phyloP scores from a whole-genome alignment of 148 eudicot species.

The Mesembryanthemum crystallinum region DNA sequence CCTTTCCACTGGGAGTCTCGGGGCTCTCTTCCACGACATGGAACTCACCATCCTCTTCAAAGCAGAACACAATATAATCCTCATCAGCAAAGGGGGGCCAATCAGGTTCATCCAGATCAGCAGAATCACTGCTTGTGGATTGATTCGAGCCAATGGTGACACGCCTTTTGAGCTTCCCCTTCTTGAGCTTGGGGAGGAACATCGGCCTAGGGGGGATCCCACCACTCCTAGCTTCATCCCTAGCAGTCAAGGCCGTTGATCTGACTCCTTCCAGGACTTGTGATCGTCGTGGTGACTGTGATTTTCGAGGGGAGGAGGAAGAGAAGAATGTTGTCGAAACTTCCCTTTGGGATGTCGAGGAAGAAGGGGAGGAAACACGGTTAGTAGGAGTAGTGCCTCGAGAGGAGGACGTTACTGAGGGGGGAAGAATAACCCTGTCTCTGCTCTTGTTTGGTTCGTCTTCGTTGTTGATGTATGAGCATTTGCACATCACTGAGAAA shows the following conservation, averaged over 20 bases:
- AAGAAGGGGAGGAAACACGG: constrained; percentile 23
- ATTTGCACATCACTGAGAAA: constrained; percentile 50
- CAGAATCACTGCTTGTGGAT: constrained; percentile 33
- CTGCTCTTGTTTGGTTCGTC: constrained; percentile 23
- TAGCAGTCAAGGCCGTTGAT: constrained; percentile 16
- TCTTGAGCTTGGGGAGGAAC: constrained; percentile 33
- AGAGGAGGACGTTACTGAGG: constrained; percentile 28
- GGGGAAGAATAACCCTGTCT: constrained; percentile 15
- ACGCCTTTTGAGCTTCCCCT: constrained; percentile 40
- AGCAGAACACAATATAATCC: constrained; percentile 76
- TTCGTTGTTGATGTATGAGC: constrained; percentile 35
- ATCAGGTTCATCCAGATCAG: constrained; percentile 36
- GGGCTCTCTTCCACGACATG: constrained; percentile 49
- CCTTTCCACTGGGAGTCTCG: constrained; percentile 32
- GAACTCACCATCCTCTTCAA: constrained; percentile 62
- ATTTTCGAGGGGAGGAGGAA: constrained; percentile 16
- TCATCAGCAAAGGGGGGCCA: constrained; percentile 60
- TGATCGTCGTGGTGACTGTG: constrained; percentile 14
- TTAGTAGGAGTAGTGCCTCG: constrained; percentile 20
- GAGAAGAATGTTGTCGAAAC: constrained; percentile 20
- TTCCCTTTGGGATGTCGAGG: constrained; percentile 24
- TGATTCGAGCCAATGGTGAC: constrained; percentile 38
- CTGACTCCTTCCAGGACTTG: constrained; percentile 23
- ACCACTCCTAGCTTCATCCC: constrained; percentile 24
- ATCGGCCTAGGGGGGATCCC: constrained; percentile 18